Base-by-base conservation (phyloP, 306 rosid species). In the Prinsepia uniflora region DNA sequence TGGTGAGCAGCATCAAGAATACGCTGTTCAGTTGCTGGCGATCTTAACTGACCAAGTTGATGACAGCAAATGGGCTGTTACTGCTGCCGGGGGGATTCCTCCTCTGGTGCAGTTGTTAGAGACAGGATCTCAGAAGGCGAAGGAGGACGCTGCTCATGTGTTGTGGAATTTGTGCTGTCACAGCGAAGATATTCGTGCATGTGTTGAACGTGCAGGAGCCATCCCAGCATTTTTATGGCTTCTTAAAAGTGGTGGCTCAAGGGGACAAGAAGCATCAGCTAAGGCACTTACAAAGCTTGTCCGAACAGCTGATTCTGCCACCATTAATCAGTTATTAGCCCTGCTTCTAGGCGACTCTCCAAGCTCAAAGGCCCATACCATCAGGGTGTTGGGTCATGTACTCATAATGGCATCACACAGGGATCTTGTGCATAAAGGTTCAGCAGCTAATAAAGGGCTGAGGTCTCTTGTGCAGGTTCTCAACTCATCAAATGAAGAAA, bases 1-100 rank as follows among this genome's bases (percentile, higher is more conserved):
- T 72, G 76, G 95, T 78, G 97, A 94, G 90, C 98, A 94, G 79
- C 97, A 90, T 81, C 97, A 90, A 81, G 98, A 94, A 80, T 87
- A 87, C 79, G 89, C 97, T 72, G 97, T 90, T 82, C 92, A 87
- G 75, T 87, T 94, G 79, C 82, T 94, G 56, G 88, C 88, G 43
- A 87, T 89, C 80, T 83, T 90, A 76, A 89, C 94, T 70, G 89
- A 90, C 68, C 97, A 89, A 78, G 89, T 89, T 10, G 96, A 91
- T 79, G 98, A 94, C 87, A 90, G 95, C 84, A 94, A 94, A 79
- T 94, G 98, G 98, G 98, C 98, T 73, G 90, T 90, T 74, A 94
- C 98, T 68, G 98, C 98, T 83, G 97, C 98, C 34, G 97, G 98
- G 62, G 98, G 96, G 66, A 94, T 94, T 83, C 98, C 98, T 73